A percentile compares a stretch with the other conserved stretches of the same genome.
Evolutionary conservation across 495 filamentous ascomycete species (phyloP).

Genomic region (Penicillium daleae): DNA sequence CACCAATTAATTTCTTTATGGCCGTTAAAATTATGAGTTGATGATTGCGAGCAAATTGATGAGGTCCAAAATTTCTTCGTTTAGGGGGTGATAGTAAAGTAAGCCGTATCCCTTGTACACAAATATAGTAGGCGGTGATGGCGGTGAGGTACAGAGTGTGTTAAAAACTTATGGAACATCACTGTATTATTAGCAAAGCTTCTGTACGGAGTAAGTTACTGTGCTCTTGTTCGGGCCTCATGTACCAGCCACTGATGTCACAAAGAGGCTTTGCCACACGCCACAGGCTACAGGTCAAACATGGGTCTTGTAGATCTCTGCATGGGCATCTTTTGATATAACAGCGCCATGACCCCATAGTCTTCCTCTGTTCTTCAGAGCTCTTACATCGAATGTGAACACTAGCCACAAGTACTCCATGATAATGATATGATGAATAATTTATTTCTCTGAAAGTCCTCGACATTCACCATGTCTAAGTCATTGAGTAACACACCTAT

Average conservation of each 20-base stretch:
- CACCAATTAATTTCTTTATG: no score
- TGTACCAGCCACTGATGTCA: constrained; percentile 14
- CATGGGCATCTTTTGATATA: not conserved
- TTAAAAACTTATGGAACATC: no score
- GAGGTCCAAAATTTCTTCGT: no score
- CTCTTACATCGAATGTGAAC: not conserved
- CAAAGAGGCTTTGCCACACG: not conserved
- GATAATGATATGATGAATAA: not conserved
- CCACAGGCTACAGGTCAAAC: not conserved
- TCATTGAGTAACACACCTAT: constrained; percentile 4
- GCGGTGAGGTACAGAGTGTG: no score
- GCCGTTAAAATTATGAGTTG: no score
- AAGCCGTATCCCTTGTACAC: no score
- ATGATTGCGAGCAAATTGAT: no score
- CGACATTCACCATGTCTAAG: constrained; percentile 14
- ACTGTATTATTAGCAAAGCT: no score
- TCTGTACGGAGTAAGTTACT: not conserved
- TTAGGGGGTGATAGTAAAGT: no score
- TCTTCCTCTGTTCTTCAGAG: not conserved
- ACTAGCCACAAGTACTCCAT: not conserved
- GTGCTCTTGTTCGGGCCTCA: not conserved
- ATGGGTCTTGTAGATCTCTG: not conserved
- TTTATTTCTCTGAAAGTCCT: not conserved
- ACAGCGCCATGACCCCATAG: not conserved
- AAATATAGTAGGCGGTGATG: no score